Evolutionary conservation across 2,329 filamentous ascomycete species (phyloP).

Genomic region (Scedosporium apiospermum): DNA sequence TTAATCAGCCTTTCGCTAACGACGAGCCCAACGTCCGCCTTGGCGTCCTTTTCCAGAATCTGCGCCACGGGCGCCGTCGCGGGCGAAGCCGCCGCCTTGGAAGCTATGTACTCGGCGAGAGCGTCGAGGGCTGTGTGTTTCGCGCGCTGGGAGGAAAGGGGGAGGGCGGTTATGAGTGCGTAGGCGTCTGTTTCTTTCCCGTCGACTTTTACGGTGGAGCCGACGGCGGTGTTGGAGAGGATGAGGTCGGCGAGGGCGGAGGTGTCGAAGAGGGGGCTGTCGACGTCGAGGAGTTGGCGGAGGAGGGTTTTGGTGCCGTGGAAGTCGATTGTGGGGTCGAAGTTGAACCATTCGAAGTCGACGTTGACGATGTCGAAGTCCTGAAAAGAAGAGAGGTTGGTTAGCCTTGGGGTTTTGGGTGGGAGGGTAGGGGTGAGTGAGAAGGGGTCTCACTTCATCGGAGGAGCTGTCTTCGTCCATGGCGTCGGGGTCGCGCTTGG

Average conservation of each 20-base stretch:
- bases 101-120: conserved; percentile 61
- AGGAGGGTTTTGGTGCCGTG: conserved; percentile 86
- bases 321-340: conserved; percentile 80
- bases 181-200: conserved; percentile 88
- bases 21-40: conserved; percentile 67
- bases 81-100: conserved; percentile 42
- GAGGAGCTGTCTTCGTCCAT: conserved; percentile 44
- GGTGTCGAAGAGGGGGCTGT: conserved; percentile 76
- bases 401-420: conserved; percentile 10
- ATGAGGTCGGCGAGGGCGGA: conserved; percentile 81
- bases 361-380: conserved; percentile 89
- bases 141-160: conserved; percentile 59
- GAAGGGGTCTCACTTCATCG: conserved; percentile 33
- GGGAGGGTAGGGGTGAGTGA: not conserved
- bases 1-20: conserved; percentile 94
- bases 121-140: conserved; percentile 63
- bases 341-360: conserved; percentile 99
- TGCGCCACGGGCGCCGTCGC: conserved; percentile 38
- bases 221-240: conserved; percentile 75
- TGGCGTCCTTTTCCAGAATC: conserved; percentile 16
- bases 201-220: conserved; percentile 95
- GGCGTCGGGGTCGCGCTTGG: conserved; percentile 31
- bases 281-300: conserved; percentile 85
- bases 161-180: conserved; percentile 82
- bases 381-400: conserved; percentile 30